A percentile compares a stretch with the other conserved stretches of the same genome.
These are phyloP conservation scores for Chionographis japonica DNA, from an alignment of 106 monocot genomes.

Conservation along the genomic window DNA sequence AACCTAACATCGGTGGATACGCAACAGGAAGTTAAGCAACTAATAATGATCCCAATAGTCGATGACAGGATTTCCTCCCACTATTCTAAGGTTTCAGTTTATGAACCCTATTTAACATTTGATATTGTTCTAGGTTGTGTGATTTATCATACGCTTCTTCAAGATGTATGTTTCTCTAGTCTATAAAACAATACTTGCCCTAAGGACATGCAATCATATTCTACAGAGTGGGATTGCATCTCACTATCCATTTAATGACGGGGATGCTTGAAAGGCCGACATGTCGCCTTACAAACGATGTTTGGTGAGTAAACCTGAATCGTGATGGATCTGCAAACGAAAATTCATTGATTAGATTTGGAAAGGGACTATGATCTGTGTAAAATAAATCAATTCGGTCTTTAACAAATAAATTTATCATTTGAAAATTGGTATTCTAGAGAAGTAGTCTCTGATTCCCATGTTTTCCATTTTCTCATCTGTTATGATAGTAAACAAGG, in stretches of 20 bases:
- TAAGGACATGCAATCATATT: neutral
- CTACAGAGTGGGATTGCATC: neutral
- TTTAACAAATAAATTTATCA: slow-evolving; percentile 19
- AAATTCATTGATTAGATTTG: too few relatives aligned
- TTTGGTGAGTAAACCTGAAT: slow-evolving; percentile 52
- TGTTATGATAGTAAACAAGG: slow-evolving; percentile 1
- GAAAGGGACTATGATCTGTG: too few relatives aligned
- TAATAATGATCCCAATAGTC: too few relatives aligned
- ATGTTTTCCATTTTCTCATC: slow-evolving; percentile 54
- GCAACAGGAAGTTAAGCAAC: too few relatives aligned
- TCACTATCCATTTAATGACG: slow-evolving; percentile 30
- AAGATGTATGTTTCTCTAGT: too few relatives aligned
- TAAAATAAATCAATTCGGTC: neutral
- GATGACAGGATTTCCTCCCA: too few relatives aligned
- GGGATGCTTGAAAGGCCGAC: slow-evolving; percentile 28
- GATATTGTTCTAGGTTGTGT: too few relatives aligned
- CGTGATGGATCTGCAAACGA: slow-evolving; percentile 45
- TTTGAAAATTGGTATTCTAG: slow-evolving; percentile 43
- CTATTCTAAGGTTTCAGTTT: too few relatives aligned
- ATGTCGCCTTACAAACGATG: slow-evolving; percentile 53
- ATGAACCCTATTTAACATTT: too few relatives aligned
- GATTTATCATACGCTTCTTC: too few relatives aligned
- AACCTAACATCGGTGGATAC: too few relatives aligned
- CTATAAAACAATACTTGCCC: too few relatives aligned
- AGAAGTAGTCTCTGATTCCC: slow-evolving; percentile 49